Conservation (phyloP, 768 basidiomycete species). For the Xanthoconium stramineum region DNA sequence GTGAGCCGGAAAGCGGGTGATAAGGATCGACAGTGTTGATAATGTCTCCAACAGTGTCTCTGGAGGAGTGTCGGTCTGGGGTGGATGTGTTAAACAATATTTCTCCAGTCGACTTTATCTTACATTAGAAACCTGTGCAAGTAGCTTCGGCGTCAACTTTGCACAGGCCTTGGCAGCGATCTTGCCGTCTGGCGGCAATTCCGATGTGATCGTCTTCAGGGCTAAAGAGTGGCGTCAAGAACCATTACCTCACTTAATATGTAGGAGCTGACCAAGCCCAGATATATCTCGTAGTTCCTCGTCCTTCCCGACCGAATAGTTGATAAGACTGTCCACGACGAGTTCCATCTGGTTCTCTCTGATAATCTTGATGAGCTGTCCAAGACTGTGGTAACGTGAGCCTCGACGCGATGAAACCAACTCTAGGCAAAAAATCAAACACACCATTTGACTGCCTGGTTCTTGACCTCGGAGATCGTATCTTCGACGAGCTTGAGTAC, state of each 20-base stretch:
- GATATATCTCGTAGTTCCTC: slow-evolving; percentile 95
- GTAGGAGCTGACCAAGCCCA: slow-evolving; percentile 61
- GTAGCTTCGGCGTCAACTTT: slow-evolving; percentile 80
- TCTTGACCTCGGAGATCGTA: slow-evolving; percentile 97
- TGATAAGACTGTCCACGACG: slow-evolving; percentile 87
- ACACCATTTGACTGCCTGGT: slow-evolving; percentile 94
- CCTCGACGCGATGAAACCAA: slow-evolving; percentile 1
- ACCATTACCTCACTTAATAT: not conserved
- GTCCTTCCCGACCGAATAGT: slow-evolving; percentile 80
- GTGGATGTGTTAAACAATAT: slow-evolving; percentile 4
- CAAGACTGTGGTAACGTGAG: slow-evolving; percentile 52
- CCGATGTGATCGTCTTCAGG: slow-evolving; percentile 91
- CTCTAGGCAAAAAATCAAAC: not conserved
- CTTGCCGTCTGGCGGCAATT: slow-evolving; percentile 79
- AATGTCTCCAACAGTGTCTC: slow-evolving; percentile 83
- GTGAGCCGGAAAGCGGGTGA: slow-evolving; percentile 76
- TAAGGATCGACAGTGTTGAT: slow-evolving; percentile 83
- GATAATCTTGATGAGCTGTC: slow-evolving; percentile 87
- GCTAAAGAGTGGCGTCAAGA: slow-evolving; percentile 44
- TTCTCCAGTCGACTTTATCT: slow-evolving; percentile 11
- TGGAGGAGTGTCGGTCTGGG: slow-evolving; percentile 63
- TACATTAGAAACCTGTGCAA: slow-evolving; percentile 77
- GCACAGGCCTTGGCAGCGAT: slow-evolving; percentile 77
- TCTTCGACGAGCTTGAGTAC: slow-evolving; percentile 89
- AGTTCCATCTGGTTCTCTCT: slow-evolving; percentile 77